phyloP scores from a whole-genome alignment of 2,329 filamentous ascomycete species.

The Endocalyx cinctus region DNA sequence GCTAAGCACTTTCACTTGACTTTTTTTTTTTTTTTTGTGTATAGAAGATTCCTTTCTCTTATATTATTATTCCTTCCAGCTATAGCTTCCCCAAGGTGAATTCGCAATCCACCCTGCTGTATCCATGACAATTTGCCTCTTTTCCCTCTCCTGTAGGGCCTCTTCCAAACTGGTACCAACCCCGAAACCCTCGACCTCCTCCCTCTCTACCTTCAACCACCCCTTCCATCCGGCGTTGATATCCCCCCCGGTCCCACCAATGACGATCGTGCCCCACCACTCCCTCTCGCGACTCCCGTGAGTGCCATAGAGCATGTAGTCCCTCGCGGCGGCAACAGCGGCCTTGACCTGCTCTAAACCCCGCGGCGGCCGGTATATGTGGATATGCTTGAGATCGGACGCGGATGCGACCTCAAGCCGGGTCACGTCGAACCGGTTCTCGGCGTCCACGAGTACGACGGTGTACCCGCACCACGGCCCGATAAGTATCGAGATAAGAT shows the following conservation, averaged over 20 bases:
- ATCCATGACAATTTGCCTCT: slow-evolving; percentile 36
- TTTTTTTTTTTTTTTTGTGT: no score
- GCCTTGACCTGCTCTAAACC: slow-evolving; percentile 24
- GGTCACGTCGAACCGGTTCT: slow-evolving; percentile 50
- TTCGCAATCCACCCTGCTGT: slow-evolving; percentile 41
- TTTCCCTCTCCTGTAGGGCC: slow-evolving; percentile 36
- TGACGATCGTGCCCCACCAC: slow-evolving; percentile 56
- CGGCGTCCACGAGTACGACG: slow-evolving; percentile 51
- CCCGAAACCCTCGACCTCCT: slow-evolving; percentile 35
- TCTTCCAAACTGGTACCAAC: slow-evolving; percentile 38
- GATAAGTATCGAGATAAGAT: slow-evolving; percentile 49
- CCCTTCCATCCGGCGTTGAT: slow-evolving; percentile 40
- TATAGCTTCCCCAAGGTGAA: slow-evolving; percentile 47
- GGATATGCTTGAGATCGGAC: slow-evolving; percentile 44
- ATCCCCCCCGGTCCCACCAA: slow-evolving; percentile 37
- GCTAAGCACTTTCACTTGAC: no score
- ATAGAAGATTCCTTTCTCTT: no score
- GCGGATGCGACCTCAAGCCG: slow-evolving; percentile 29
- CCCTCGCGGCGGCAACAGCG: slow-evolving; percentile 36
- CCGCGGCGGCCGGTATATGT: slow-evolving; percentile 41
- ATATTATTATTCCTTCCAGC: slow-evolving; percentile 36
- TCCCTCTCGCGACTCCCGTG: slow-evolving; percentile 40
- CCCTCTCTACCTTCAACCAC: slow-evolving; percentile 48
- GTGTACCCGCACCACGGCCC: slow-evolving; percentile 41
- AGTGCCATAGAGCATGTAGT: slow-evolving; percentile 47